Base-by-base conservation (phyloP, 129 eudicot species). In the Artemisia argyi region DNA sequence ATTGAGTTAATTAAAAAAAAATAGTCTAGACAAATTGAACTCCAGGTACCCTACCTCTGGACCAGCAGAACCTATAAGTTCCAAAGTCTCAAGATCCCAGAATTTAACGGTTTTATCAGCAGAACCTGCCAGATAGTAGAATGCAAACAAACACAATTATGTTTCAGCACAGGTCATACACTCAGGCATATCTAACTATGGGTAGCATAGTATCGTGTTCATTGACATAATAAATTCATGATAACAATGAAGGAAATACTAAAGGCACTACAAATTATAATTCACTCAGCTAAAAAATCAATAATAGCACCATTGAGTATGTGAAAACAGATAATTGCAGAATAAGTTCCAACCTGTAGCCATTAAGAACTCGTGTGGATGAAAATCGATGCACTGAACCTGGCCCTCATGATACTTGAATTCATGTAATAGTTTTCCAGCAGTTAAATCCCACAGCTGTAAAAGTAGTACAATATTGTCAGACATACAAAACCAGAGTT, bases 401-500 rank as follows among this genome's bases (percentile, higher is more conserved):
- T 90, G 96, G 74, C 98, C 98, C 65, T 94, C 98, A 65, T 94
- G 98, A 79, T 84, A 68, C 86, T 94, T 94, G 75, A 94, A 94
- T 32, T 94, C 98, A 79, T 94, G 97, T 75, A 94, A 76, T 52
- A 94, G 86, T 81, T 94, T 94, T 75, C 97, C 98, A 1, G 98
- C 98, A 80, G 98, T 94, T 82, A 94, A 75, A 81, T 94, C 98
- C 98, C 98, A 93, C 32, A 94, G 81, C 98, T 94, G 97, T 59
- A 3, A 66, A 20, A 78, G 3, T 14, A 66, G 62, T 53, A 17
- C 55, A 66, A 53, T 64, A 61, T 26, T 70, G 60, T 20, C 73
- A 48, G 58, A 49, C 48, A 52, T 32, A 62, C 14, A 57, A 61
- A 46, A 65, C 14, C 30, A 66, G 44, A 53, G 59, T 58, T 71